Percentiles rank a stretch among this genome's conserved stretches.
These are phyloP conservation scores for Mycothermus thermophilus DNA, from an alignment of 495 filamentous ascomycete species.

Conservation along the genomic window DNA sequence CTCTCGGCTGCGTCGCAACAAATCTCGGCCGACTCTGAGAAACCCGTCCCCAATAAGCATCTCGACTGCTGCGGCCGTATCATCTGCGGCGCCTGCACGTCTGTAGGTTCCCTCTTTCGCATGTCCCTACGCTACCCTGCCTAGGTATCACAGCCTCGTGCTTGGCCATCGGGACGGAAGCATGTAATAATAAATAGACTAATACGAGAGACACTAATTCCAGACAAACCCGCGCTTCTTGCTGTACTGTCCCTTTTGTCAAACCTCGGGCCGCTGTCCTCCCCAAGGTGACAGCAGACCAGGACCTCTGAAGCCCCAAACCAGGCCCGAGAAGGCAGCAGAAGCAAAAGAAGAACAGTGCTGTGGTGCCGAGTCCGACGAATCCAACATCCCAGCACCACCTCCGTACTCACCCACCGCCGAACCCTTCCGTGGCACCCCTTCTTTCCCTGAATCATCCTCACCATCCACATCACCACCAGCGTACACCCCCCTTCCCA, in stretches of 20 bases:
- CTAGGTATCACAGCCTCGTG: conserved; percentile 29
- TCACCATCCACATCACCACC: conserved; percentile 26
- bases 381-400: conserved; percentile 36
- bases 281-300: conserved; percentile 38
- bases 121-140: too few species aligned
- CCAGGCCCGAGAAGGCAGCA: background rate
- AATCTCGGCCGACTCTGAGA: conserved; percentile 34
- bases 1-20: conserved; percentile 37
- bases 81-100: conserved; percentile 59
- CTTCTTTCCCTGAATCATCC: too few species aligned
- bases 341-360: background rate
- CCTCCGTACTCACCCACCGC: conserved; percentile 17
- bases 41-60: conserved; percentile 39
- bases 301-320: conserved; percentile 15
- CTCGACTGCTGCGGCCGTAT: conserved; percentile 51
- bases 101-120: too few species aligned
- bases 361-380: too few species aligned
- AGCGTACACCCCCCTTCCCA: conserved; percentile 32
- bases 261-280: conserved; percentile 21
- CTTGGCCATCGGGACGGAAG: too few species aligned
- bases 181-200: too few species aligned
- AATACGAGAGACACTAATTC: too few species aligned
- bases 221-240: conserved; percentile 55
- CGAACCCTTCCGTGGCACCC: too few species aligned
- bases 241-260: conserved; percentile 49